phyloP scores from a whole-genome alignment of 129 eudicot species.

The Chrysanthemum makinoi region DNA sequence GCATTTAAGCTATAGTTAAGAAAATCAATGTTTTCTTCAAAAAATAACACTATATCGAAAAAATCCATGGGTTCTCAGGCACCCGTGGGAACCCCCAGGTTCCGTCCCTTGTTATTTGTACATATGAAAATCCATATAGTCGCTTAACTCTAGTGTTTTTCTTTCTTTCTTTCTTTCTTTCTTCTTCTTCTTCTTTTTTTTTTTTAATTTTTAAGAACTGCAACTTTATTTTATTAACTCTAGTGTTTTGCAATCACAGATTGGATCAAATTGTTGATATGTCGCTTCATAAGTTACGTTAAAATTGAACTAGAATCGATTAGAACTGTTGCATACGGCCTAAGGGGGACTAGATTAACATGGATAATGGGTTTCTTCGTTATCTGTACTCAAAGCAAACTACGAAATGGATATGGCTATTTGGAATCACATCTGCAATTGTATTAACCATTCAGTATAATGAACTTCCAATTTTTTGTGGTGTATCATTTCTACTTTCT shows the following conservation, averaged over 20 bases:
- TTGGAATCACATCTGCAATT: conserved; percentile 32
- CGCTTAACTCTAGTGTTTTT: neutral
- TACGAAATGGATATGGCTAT: conserved; percentile 34
- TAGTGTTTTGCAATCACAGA: conserved; percentile 1
- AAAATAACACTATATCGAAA: too few relatives aligned
- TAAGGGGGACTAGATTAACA: conserved; percentile 20
- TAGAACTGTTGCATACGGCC: conserved; percentile 9
- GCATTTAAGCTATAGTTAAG: too few relatives aligned
- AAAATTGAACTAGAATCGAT: neutral
- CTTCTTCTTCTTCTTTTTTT: too few relatives aligned
- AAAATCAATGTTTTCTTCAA: too few relatives aligned
- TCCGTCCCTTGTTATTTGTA: too few relatives aligned
- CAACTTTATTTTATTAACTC: neutral
- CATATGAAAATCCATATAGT: too few relatives aligned
- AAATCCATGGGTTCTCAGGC: too few relatives aligned
- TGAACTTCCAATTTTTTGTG: conserved; percentile 33
- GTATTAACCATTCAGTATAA: conserved; percentile 36
- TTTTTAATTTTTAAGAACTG: too few relatives aligned
- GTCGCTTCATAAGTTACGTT: neutral
- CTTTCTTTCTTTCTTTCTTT: too few relatives aligned
- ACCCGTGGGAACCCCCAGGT: too few relatives aligned
- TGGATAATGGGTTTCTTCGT: conserved; percentile 39
- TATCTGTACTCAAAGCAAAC: conserved; percentile 27
- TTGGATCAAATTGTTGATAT: neutral
- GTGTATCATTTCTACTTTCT: conserved; percentile 34